phyloP scores from a whole-genome alignment of 164 flowering plant genomes.

The Protea cynaroides region DNA sequence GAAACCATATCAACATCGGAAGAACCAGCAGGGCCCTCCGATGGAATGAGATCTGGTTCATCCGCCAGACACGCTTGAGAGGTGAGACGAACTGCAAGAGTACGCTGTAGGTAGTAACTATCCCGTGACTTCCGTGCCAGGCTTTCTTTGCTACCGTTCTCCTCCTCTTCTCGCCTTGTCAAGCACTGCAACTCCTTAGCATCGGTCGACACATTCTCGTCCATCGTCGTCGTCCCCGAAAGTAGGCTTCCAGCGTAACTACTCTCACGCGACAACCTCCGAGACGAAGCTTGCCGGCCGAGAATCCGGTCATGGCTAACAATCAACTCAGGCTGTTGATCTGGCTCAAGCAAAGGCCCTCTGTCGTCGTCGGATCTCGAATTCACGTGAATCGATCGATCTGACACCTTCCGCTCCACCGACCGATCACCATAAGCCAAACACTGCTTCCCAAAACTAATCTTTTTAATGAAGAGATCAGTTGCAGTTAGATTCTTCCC shows the following conservation, averaged over 20 bases:
- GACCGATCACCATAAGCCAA: conserved; percentile 41
- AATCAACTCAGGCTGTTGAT: conserved; percentile 16
- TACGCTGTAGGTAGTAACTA: conserved; percentile 67
- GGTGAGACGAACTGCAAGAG: conserved; percentile 54
- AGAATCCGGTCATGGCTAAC: conserved; percentile 19
- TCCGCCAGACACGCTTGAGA: conserved; percentile 42
- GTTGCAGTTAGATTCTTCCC: conserved; percentile 13
- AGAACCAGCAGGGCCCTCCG: conserved; percentile 13
- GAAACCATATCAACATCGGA: conserved; percentile 54
- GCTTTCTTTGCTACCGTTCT: conserved; percentile 20
- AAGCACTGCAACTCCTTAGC: conserved; percentile 22
- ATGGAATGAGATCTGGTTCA: conserved; percentile 30
- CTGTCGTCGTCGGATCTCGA: conserved; percentile 20
- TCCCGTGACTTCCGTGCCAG: conserved; percentile 47
- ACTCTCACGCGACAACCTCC: conserved; percentile 54
- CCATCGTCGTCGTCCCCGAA: conserved; percentile 54
- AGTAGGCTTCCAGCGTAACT: conserved; percentile 71
- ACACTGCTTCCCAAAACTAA: conserved; percentile 29
- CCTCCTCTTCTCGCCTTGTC: conserved; percentile 13
- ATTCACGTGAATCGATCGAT: conserved; percentile 24
- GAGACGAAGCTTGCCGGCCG: conserved; percentile 43
- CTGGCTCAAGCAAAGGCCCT: conserved; percentile 29
- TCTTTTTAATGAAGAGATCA: conserved; percentile 37
- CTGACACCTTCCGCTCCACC: conserved; percentile 26
- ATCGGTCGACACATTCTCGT: conserved; percentile 36